Evolutionary conservation across 1,284 basidiomycete genomes (phyloP).

Genomic region (Malassezia sp.): DNA sequence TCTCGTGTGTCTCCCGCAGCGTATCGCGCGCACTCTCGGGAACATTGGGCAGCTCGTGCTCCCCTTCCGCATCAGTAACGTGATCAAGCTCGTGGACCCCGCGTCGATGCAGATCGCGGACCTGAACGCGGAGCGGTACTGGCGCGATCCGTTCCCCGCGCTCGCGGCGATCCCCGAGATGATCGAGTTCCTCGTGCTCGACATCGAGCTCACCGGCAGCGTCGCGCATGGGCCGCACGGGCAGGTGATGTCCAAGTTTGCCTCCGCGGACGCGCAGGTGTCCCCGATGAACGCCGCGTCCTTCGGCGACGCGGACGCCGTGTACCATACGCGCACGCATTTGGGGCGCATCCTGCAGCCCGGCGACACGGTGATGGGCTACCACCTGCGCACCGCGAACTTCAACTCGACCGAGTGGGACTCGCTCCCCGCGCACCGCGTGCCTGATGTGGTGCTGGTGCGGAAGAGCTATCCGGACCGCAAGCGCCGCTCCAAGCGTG

Average conservation of each 20-base stretch:
- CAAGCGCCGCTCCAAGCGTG: constrained; percentile 74
- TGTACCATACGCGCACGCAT: constrained; percentile 91
- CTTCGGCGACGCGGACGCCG: constrained; percentile 55
- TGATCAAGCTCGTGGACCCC: constrained; percentile 80
- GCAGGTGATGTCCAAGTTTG: constrained; percentile 21
- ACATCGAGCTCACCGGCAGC: constrained; percentile 60
- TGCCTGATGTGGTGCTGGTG: constrained; percentile 85
- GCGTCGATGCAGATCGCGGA: constrained; percentile 73
- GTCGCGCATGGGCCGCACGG: constrained; percentile 31
- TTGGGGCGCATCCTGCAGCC: constrained; percentile 88
- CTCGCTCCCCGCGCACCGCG: constrained; percentile 54
- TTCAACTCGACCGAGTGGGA: constrained; percentile 85
- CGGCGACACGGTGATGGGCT: constrained; percentile 84
- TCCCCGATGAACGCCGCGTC: constrained; percentile 67
- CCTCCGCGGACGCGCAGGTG: constrained; percentile 76
- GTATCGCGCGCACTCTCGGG: constrained; percentile 66
- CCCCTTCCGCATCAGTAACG: constrained; percentile 81
- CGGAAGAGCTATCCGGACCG: constrained; percentile 93
- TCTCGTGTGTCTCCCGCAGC: constrained; percentile 74
- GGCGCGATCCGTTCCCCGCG: constrained; percentile 75
- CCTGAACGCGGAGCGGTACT: constrained; percentile 69
- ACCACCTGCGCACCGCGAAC: constrained; percentile 75
- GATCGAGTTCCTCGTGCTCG: constrained; percentile 86
- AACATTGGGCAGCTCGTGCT: constrained; percentile 79
- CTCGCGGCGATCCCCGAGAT: constrained; percentile 73